phyloP scores from a whole-genome alignment of 805 yeast genomes.

The Debaryomyces castellii region DNA sequence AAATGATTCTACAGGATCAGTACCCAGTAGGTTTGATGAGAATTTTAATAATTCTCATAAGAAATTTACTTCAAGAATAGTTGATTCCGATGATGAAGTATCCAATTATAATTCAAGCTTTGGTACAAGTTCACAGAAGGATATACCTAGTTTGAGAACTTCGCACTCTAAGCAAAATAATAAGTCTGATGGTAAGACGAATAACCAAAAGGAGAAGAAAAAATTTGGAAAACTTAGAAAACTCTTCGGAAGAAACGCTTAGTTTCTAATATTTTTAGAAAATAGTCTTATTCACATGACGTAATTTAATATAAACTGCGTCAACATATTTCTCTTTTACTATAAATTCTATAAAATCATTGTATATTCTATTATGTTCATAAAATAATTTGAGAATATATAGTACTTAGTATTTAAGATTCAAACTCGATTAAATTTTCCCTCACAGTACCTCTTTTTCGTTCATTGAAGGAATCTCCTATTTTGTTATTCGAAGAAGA shows the following conservation, averaged over 20 bases:
- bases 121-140: not conserved
- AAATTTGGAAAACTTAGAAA: constrained; percentile 38
- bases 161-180: not conserved
- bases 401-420: constrained; percentile 17
- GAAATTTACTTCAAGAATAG: constrained; percentile 52
- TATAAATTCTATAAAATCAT: not conserved
- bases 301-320: too few relatives aligned
- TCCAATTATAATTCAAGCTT: constrained; percentile 17
- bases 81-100: constrained; percentile 63
- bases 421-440: constrained; percentile 46
- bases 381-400: not conserved
- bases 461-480: constrained; percentile 4
- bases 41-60: not conserved
- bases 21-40: not conserved
- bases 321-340: too few relatives aligned
- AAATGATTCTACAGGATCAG: not conserved
- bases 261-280: too few relatives aligned
- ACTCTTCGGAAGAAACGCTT: constrained; percentile 31
- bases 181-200: not conserved
- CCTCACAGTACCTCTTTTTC: constrained; percentile 1
- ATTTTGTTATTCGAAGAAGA: constrained; percentile 12
- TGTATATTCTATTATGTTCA: not conserved
- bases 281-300: too few relatives aligned
- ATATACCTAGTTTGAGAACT: not conserved
- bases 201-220: constrained; percentile 30